These are phyloP conservation scores for Hypoxylon sp. DNA, from an alignment of 2,329 filamentous ascomycete species.

Conservation along the genomic window DNA sequence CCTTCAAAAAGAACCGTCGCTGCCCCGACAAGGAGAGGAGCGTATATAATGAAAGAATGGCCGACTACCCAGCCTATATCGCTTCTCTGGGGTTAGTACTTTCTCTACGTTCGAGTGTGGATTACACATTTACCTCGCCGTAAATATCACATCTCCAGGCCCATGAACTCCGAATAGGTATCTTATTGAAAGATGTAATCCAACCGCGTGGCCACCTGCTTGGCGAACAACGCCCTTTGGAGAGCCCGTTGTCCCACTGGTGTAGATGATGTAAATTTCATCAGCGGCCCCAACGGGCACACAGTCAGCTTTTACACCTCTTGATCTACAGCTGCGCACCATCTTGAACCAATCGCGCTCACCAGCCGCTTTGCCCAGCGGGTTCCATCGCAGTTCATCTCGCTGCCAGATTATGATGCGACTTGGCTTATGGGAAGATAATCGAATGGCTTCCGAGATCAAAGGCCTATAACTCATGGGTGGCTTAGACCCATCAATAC, in stretches of 20 bases:
- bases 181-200: conserved; percentile 82
- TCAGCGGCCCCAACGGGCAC: conserved; percentile 85
- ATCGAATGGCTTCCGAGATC: conserved; percentile 77
- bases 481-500: conserved; percentile 87
- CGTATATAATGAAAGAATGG: conserved; percentile 90
- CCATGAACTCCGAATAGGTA: conserved; percentile 87
- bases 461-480: conserved; percentile 82
- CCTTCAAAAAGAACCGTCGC: conserved; percentile 92
- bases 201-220: conserved; percentile 88
- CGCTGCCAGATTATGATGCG: conserved; percentile 88
- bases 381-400: conserved; percentile 80
- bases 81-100: conserved; percentile 46
- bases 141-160: conserved; percentile 77
- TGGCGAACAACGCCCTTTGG: conserved; percentile 81
- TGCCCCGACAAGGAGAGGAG: conserved; percentile 85
- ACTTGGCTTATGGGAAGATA: conserved; percentile 77
- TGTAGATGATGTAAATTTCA: conserved; percentile 86
- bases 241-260: conserved; percentile 77
- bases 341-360: conserved; percentile 85
- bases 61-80: conserved; percentile 96
- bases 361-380: conserved; percentile 73
- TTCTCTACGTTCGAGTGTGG: no score
- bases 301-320: conserved; percentile 77
- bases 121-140: conserved; percentile 56
- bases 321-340: conserved; percentile 75